These are phyloP conservation scores for Coriolopsis trogii DNA, from an alignment of 1,284 basidiomycete genomes.

Conservation along the genomic window DNA sequence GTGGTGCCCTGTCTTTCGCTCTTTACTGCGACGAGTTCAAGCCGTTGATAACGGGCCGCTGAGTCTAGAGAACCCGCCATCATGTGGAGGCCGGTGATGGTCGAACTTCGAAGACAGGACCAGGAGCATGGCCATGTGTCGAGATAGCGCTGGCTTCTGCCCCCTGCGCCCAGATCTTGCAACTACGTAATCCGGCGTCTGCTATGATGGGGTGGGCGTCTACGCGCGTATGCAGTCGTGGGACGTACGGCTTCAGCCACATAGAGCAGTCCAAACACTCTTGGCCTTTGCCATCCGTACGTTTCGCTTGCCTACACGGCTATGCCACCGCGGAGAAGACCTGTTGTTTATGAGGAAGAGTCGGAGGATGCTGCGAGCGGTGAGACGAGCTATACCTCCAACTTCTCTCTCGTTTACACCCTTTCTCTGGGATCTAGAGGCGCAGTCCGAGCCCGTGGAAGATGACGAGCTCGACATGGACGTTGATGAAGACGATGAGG, in stretches of 20 bases:
- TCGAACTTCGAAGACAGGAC: too few relatives aligned
- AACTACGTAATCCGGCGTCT: conserved; percentile 3
- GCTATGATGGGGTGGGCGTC: not conserved
- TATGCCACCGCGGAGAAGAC: conserved; percentile 22
- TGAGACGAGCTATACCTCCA: conserved; percentile 15
- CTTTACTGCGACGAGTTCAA: too few relatives aligned
- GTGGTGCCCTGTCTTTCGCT: too few relatives aligned
- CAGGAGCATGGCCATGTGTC: too few relatives aligned
- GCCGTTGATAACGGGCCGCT: not conserved
- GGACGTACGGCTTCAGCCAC: not conserved
- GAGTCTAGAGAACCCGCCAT: not conserved
- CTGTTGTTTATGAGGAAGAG: conserved; percentile 27
- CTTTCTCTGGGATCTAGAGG: conserved; percentile 3
- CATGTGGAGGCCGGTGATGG: not conserved
- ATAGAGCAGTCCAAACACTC: too few relatives aligned
- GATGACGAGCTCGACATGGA: conserved; percentile 32
- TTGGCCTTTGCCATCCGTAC: not conserved
- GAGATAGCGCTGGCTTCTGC: not conserved
- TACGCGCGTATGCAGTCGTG: too few relatives aligned
- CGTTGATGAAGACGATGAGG: conserved; percentile 37
- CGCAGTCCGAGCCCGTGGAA: conserved; percentile 26
- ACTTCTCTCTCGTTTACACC: not conserved
- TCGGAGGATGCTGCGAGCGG: conserved; percentile 28
- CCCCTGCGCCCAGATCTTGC: not conserved
- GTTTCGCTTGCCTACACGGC: not conserved